Percentiles rank a stretch among this genome's conserved stretches.
Conservation (phyloP, 495 filamentous ascomycete species). For the Chaetomium tenue region DNA sequence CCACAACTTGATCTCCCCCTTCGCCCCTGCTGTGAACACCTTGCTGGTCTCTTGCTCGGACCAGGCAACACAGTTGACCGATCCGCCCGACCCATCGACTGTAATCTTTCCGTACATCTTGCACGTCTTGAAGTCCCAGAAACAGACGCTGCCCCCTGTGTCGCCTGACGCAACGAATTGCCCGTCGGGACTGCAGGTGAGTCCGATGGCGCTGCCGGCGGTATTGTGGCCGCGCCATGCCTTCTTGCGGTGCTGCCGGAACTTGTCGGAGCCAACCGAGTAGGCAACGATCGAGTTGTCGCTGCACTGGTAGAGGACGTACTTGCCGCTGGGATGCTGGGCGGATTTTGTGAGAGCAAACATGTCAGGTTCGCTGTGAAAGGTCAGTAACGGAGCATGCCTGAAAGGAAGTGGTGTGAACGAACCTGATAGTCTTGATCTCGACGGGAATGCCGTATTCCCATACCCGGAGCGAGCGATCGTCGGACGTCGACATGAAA, state of each 20-base stretch:
- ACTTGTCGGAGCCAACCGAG: constrained; percentile 77
- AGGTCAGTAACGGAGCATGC: constrained; percentile 54
- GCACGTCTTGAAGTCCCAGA: constrained; percentile 99
- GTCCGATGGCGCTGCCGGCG: constrained; percentile 87
- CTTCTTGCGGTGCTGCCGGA: constrained; percentile 97
- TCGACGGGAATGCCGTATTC: constrained; percentile 93
- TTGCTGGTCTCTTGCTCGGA: constrained; percentile 94
- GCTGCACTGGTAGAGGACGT: constrained; percentile 84
- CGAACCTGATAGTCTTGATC: constrained; percentile 46
- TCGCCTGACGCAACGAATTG: constrained; percentile 84
- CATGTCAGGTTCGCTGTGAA: constrained; percentile 89
- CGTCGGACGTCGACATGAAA: constrained; percentile 97
- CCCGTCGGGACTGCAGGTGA: constrained; percentile 85
- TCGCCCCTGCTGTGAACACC: constrained; percentile 84
- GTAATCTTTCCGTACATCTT: constrained; percentile 97
- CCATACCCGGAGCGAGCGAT: constrained; percentile 94
- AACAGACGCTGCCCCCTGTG: constrained; percentile 81
- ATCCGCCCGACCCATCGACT: constrained; percentile 63
- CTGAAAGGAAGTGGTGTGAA: background rate
- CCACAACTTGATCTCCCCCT: constrained; percentile 91
- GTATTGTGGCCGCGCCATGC: constrained; percentile 93
- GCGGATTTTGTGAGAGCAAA: constrained; percentile 81
- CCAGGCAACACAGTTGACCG: constrained; percentile 83
- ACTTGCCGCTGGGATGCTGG: constrained; percentile 83
- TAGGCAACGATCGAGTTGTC: constrained; percentile 98